phyloP scores from a whole-genome alignment of 768 basidiomycete species.

The Naganishia friedmannii region DNA sequence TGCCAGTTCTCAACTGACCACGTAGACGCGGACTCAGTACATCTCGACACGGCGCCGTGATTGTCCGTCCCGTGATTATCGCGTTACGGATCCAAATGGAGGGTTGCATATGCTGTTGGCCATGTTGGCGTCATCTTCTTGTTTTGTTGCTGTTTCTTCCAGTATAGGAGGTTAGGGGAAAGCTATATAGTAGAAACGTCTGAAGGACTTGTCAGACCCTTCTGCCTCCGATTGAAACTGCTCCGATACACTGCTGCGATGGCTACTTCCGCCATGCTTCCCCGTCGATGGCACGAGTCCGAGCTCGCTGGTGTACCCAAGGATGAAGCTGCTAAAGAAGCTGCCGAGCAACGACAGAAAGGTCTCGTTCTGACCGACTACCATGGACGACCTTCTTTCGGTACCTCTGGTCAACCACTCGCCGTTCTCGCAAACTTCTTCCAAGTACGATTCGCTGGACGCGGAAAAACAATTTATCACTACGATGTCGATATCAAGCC shows the following conservation, averaged over 20 bases:
- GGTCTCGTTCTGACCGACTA: conserved; percentile 17
- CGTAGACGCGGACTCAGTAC: too few relatives aligned
- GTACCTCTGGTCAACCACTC: conserved; percentile 21
- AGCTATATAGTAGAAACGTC: too few relatives aligned
- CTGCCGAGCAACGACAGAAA: conserved; percentile 13
- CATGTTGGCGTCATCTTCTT: too few relatives aligned
- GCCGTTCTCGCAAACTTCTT: conserved; percentile 31
- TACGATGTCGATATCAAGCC: conserved; percentile 51
- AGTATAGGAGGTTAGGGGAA: too few relatives aligned
- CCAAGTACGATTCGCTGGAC: conserved; percentile 27
- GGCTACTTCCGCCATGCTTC: conserved; percentile 5
- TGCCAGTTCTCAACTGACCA: too few relatives aligned
- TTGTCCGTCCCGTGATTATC: too few relatives aligned
- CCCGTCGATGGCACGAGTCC: conserved; percentile 22
- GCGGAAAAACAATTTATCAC: conserved; percentile 35
- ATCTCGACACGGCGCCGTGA: too few relatives aligned
- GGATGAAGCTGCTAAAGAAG: conserved; percentile 6
- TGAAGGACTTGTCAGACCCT: too few relatives aligned
- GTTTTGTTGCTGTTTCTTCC: too few relatives aligned
- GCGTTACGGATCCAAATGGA: too few relatives aligned
- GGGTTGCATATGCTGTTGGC: too few relatives aligned
- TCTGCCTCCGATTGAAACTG: too few relatives aligned
- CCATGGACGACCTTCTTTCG: conserved; percentile 21
- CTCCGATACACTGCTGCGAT: neutral
- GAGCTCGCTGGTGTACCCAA: conserved; percentile 26